These are phyloP conservation scores for Russula abietina DNA, from an alignment of 768 basidiomycete genomes.

Conservation along the genomic window DNA sequence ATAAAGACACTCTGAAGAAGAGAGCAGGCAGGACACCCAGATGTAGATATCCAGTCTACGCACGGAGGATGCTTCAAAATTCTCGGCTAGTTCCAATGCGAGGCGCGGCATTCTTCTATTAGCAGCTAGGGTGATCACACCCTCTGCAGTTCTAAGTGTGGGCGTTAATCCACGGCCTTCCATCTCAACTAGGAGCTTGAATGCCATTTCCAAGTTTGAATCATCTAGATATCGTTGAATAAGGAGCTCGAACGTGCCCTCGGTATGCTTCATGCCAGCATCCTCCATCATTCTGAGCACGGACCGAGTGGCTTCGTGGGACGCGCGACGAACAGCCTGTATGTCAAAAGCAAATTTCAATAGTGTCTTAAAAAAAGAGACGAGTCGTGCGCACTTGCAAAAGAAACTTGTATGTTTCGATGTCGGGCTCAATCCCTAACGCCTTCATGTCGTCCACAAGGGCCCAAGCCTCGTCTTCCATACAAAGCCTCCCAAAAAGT, in stretches of 20 bases:
- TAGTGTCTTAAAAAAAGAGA: constrained; percentile 27
- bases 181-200: constrained; percentile 60
- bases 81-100: constrained; percentile 62
- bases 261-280: constrained; percentile 44
- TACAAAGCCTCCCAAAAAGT: constrained; percentile 34
- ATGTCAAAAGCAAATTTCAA: constrained; percentile 29
- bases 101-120: constrained; percentile 51
- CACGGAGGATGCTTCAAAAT: constrained; percentile 51
- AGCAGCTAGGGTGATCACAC: constrained; percentile 50
- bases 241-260: constrained; percentile 47
- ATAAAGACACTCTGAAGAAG: constrained; percentile 59
- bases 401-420: constrained; percentile 51
- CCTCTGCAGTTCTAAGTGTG: constrained; percentile 43
- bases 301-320: constrained; percentile 31
- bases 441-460: constrained; percentile 55
- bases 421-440: constrained; percentile 46
- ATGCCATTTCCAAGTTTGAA: constrained; percentile 57
- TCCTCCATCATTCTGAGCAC: constrained; percentile 53
- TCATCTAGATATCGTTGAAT: constrained; percentile 42
- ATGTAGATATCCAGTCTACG: constrained; percentile 46
- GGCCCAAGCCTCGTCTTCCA: constrained; percentile 39
- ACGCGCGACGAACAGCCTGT: constrained; percentile 31
- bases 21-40: constrained; percentile 63
- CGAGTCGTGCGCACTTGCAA: constrained; percentile 41
- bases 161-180: constrained; percentile 45